A percentile compares a stretch with the other conserved stretches of the same genome.
These are phyloP conservation scores for Cyclotella sp. DNA, from an alignment of 108 stramenopile genomes.

Conservation along the genomic window DNA sequence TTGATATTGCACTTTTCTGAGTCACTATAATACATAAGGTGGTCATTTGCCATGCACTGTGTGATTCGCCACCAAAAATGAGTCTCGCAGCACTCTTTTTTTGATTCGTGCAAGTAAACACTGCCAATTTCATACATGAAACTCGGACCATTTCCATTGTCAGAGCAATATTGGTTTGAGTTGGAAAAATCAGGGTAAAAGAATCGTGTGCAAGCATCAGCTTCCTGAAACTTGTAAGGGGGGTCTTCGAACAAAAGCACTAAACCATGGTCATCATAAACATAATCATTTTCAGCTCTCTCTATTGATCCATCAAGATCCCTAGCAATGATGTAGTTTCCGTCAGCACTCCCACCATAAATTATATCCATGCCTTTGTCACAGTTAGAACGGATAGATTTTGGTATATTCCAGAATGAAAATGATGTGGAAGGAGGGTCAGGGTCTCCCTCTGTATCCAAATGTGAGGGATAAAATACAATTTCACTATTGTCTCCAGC, in stretches of 20 bases:
- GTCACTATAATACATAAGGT: conserved; percentile 18
- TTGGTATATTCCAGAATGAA: conserved; percentile 10
- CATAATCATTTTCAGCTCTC: not conserved
- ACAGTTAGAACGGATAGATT: conserved; percentile 10
- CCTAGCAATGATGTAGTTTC: conserved; percentile 7
- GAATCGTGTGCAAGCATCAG: not conserved
- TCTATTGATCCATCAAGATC: conserved; percentile 9
- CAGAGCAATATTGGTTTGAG: not conserved
- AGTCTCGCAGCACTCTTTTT: conserved; percentile 6
- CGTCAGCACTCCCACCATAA: conserved; percentile 4
- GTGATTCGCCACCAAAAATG: conserved; percentile 19
- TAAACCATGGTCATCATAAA: conserved; percentile 6
- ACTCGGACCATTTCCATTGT: not conserved
- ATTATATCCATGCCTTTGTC: conserved; percentile 7
- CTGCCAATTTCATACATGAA: not conserved
- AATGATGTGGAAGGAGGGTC: not conserved
- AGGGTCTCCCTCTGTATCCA: not conserved
- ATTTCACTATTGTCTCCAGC: conserved; percentile 19
- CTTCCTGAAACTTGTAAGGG: not conserved
- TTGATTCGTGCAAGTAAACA: conserved; percentile 2
- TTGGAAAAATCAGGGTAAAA: not conserved
- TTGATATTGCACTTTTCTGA: conserved; percentile 8
- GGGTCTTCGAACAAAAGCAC: not conserved
- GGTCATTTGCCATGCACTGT: conserved; percentile 15
- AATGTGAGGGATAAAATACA: not conserved